Conservation (phyloP, 129 eudicot genomes). For the Artemisia argyi region DNA sequence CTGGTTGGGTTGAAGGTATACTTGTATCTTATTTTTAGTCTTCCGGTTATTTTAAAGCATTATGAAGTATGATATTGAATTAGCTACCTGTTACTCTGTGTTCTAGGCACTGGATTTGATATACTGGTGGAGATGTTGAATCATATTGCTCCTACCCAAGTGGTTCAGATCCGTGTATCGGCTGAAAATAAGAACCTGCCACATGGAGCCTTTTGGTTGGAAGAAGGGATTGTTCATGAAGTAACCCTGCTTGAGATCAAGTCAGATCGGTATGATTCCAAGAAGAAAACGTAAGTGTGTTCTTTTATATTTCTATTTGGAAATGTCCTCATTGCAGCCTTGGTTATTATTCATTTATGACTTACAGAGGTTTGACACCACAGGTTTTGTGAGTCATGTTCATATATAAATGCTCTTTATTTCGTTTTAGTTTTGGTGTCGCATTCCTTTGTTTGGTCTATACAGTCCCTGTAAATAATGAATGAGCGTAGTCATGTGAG, state of each 20-base stretch:
- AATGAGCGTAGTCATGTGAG: no score
- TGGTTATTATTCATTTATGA: no score
- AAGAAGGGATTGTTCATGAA: slow-evolving; percentile 23
- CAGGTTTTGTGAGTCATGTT: no score
- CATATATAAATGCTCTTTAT: no score
- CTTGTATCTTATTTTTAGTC: slow-evolving; percentile 1
- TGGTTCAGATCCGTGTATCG: slow-evolving; percentile 57
- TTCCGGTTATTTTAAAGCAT: not conserved
- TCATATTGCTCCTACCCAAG: slow-evolving; percentile 64
- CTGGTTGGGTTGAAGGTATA: slow-evolving; percentile 85
- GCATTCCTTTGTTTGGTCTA: no score
- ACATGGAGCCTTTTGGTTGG: slow-evolving; percentile 66
- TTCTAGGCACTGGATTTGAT: slow-evolving; percentile 57
- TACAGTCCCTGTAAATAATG: no score
- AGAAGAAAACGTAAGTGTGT: slow-evolving; percentile 49
- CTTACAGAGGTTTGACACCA: no score
- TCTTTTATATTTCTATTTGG: not conserved
- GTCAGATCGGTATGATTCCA: slow-evolving; percentile 56
- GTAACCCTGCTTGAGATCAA: slow-evolving; percentile 55
- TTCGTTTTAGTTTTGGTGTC: no score
- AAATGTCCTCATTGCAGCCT: no score
- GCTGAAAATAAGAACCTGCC: slow-evolving; percentile 62
- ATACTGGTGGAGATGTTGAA: slow-evolving; percentile 59
- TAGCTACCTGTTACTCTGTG: not conserved
- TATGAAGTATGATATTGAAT: not conserved